These are phyloP conservation scores for Pseudocercospora musae DNA, from an alignment of 2,329 filamentous ascomycete species.

Conservation along the genomic window DNA sequence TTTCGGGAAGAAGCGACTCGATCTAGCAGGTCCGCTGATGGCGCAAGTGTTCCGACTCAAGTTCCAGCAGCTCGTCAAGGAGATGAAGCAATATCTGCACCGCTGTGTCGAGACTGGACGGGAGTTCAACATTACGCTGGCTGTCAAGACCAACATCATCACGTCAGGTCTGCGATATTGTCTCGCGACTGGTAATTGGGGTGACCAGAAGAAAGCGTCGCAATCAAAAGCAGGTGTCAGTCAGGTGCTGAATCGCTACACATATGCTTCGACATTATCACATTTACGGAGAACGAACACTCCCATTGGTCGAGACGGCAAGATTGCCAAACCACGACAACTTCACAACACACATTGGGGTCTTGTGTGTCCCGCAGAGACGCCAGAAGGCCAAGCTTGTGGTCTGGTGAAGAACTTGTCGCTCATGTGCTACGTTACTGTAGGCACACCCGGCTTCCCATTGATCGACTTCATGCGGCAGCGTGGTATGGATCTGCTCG, in stretches of 20 bases:
- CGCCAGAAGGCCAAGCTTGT: conserved; percentile 96
- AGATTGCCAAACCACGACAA: conserved; percentile 95
- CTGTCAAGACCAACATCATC: conserved; percentile 85
- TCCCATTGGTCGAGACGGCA: conserved; percentile 94
- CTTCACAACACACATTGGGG: conserved; percentile 99
- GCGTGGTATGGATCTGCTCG: conserved; percentile 90
- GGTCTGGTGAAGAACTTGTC: conserved; percentile 97
- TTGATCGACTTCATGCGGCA: conserved; percentile 95
- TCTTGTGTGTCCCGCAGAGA: conserved; percentile 93
- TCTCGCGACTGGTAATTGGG: conserved; percentile 96
- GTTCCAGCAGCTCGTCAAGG: conserved; percentile 84
- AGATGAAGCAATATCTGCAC: conserved; percentile 87
- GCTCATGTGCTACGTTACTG: conserved; percentile 97
- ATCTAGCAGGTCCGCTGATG: conserved; percentile 88
- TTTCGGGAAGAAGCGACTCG: conserved; percentile 96
- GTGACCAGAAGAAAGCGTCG: conserved; percentile 97
- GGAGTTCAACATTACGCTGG: conserved; percentile 86
- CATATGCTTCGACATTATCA: conserved; percentile 91
- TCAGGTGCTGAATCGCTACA: conserved; percentile 96
- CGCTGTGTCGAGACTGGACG: conserved; percentile 84
- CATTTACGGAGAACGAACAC: conserved; percentile 98
- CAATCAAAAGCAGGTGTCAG: conserved; percentile 95
- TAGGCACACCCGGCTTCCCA: conserved; percentile 85
- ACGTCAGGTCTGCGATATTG: conserved; percentile 96
- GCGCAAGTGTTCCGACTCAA: conserved; percentile 95